phyloP scores from a whole-genome alignment of 352 stramenopile genomes.

The Phytophthora idaei region DNA sequence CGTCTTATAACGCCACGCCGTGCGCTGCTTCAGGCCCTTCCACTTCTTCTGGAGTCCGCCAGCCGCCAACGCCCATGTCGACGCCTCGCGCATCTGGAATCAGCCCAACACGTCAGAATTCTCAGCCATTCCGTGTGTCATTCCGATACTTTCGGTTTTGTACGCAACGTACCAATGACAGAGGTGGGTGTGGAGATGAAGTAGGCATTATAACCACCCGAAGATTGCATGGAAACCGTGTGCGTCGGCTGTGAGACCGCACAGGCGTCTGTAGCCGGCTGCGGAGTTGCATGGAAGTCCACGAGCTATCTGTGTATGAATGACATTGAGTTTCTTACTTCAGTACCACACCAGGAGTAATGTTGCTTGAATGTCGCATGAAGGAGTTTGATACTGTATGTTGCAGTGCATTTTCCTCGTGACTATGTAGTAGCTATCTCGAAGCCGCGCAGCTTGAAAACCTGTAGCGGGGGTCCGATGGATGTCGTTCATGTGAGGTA shows the following conservation, averaged over 20 bases:
- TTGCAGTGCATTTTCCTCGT: neutral
- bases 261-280: constrained; percentile 21
- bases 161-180: constrained; percentile 18
- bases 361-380: constrained; percentile 5
- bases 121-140: constrained; percentile 1
- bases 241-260: constrained; percentile 11
- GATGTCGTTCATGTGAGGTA: too few species aligned
- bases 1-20: constrained; percentile 80
- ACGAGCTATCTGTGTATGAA: constrained; percentile 1
- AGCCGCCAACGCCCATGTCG: constrained; percentile 80
- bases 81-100: constrained; percentile 40
- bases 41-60: constrained; percentile 81
- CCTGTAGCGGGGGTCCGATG: too few species aligned
- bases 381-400: neutral
- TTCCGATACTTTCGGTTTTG: neutral
- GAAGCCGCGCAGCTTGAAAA: too few species aligned
- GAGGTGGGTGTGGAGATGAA: neutral
- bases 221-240: neutral
- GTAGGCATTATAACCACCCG: neutral
- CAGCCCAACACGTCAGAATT: constrained; percentile 11
- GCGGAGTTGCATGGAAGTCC: constrained; percentile 18
- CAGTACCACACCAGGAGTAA: neutral
- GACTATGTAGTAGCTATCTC: too few species aligned
- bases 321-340: neutral
- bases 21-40: constrained; percentile 84